These are phyloP conservation scores for Thelonectria rubi DNA, from an alignment of 2,329 filamentous ascomycete genomes.

Conservation along the genomic window DNA sequence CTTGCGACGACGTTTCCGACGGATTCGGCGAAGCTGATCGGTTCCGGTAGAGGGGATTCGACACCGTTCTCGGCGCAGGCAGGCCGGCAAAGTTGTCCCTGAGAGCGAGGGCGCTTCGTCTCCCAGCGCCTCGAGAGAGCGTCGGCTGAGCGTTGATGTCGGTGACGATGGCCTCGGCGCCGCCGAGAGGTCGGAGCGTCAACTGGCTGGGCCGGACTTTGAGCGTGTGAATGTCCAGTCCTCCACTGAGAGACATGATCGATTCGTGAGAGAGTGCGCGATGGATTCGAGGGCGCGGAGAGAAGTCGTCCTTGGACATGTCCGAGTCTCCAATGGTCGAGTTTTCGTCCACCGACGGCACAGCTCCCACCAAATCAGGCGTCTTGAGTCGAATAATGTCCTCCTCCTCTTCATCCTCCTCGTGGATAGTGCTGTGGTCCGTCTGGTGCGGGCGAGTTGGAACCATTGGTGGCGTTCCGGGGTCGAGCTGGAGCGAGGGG, in stretches of 20 bases:
- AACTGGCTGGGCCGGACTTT: slow-evolving; percentile 80
- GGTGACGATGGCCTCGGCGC: slow-evolving; percentile 64
- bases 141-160: slow-evolving; percentile 68
- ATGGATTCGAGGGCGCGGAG: slow-evolving; percentile 61
- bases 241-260: slow-evolving; percentile 84
- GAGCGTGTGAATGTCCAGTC: slow-evolving; percentile 89
- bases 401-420: slow-evolving; percentile 43
- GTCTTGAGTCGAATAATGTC: slow-evolving; percentile 33
- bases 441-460: slow-evolving; percentile 34
- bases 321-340: slow-evolving; percentile 47
- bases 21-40: slow-evolving; percentile 42
- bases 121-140: slow-evolving; percentile 57
- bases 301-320: slow-evolving; percentile 47
- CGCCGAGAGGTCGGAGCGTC: slow-evolving; percentile 63
- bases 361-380: slow-evolving; percentile 41
- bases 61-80: slow-evolving; percentile 46
- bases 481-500: slow-evolving; percentile 49
- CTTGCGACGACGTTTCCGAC: slow-evolving; percentile 35
- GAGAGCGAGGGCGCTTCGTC: slow-evolving; percentile 63
- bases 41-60: slow-evolving; percentile 45
- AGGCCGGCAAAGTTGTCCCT: slow-evolving; percentile 62
- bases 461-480: slow-evolving; percentile 39
- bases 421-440: slow-evolving; percentile 47
- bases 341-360: slow-evolving; percentile 47
- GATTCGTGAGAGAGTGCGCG: slow-evolving; percentile 85